Evolutionary conservation across 192 early-diverging fungal species (phyloP), one percentile per base, ranked within the genome.

Genomic region (Umbelopsis sp.): DNA sequence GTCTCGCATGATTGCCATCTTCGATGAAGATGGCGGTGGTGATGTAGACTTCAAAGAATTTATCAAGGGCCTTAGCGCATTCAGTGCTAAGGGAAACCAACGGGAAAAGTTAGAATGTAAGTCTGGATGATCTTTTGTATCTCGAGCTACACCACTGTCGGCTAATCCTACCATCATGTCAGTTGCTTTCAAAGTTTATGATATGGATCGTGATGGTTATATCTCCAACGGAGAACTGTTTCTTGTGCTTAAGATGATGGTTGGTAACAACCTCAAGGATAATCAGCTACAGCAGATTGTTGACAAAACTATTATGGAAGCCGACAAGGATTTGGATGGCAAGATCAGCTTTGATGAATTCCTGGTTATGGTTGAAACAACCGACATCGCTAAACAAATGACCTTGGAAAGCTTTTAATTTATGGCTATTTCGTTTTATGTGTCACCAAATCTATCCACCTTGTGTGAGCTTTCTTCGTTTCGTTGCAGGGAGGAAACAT

Each of bases 11-110:
- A 93, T 99, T 80, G 94, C 93, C 75, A 97, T 98, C 71, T 97
- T 99, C 75, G 98, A 99, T 81, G 90, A 90, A 44, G 98, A 99
- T 81, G 98, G 97, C 62, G 93, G 94, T 49, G 98, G 98, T 54
- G 97, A 99, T 80, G 94, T 99, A 0, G 96, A 99, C 80, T 99
- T 99, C 82, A 94, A 95, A 72, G 97, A 99, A 85, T 99, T 99
- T 77, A 96, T 99, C 69, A 87, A 86, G 10, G 98, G 97, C 0
- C 80, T 99, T 67, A 94, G 92, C 74, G 96, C 93, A 1, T 99
- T 99, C 73, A 95, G 93, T 56, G 90, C 91, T 45, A 95, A 97
- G 70, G 96, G 98, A 54, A 94, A 95, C 70, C 93, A 95, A 85
- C 84, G 92, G 65, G 96, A 97, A 74, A 99, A 99, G 82, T 85